Conservation (phyloP, 352 stramenopile genomes). For the Phytophthora syringae region DNA sequence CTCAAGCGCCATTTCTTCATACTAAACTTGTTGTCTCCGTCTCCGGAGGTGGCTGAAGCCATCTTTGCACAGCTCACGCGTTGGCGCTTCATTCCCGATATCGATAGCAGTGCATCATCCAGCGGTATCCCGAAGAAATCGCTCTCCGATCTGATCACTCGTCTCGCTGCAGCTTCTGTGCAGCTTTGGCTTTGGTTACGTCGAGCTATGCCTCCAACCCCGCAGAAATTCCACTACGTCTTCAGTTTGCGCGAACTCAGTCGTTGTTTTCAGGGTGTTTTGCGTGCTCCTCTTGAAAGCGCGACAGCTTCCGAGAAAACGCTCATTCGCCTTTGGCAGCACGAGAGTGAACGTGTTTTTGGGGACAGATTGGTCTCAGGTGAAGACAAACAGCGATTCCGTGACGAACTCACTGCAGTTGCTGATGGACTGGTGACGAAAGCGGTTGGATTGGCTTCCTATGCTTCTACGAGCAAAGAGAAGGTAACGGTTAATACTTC, state of each 20-base stretch:
- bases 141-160: slow-evolving; percentile 52
- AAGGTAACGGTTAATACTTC: not conserved
- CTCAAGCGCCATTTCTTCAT: slow-evolving; percentile 93
- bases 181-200: slow-evolving; percentile 77
- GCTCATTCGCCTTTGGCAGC: slow-evolving; percentile 80
- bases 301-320: slow-evolving; percentile 50
- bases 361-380: slow-evolving; percentile 72
- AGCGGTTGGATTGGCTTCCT: slow-evolving; percentile 9
- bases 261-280: slow-evolving; percentile 81
- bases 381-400: slow-evolving; percentile 78
- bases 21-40: slow-evolving; percentile 82
- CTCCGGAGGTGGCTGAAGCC: slow-evolving; percentile 76
- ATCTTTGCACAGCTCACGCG: slow-evolving; percentile 89
- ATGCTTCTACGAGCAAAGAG: slow-evolving; percentile 28
- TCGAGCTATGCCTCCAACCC: slow-evolving; percentile 70
- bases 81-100: slow-evolving; percentile 48
- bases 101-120: slow-evolving; percentile 12
- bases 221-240: slow-evolving; percentile 86
- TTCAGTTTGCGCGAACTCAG: slow-evolving; percentile 82
- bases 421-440: slow-evolving; percentile 49
- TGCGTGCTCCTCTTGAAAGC: slow-evolving; percentile 62
- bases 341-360: slow-evolving; percentile 88
- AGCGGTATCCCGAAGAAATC: slow-evolving; percentile 37
- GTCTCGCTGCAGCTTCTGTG: slow-evolving; percentile 57
- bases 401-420: slow-evolving; percentile 58